Evolutionary conservation across 768 basidiomycete species (phyloP).

Genomic region (Kwoniella shandongensis): DNA sequence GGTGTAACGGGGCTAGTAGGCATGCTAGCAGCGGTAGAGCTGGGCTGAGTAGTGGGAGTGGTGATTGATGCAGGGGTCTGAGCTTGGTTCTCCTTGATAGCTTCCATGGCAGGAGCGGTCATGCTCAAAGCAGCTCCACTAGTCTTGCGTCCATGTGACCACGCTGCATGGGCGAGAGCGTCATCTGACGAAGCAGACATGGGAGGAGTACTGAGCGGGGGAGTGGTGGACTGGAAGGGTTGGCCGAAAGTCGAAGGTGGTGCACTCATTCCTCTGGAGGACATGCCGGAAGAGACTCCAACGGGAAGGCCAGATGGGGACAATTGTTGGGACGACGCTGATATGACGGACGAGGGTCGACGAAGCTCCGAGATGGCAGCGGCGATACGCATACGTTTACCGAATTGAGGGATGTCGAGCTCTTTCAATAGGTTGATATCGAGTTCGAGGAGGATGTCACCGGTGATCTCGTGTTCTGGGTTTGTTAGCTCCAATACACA

Average conservation of each 20-base stretch:
- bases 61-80: constrained; percentile 9
- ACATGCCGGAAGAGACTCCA: constrained; percentile 5
- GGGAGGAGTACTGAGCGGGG: constrained; percentile 28
- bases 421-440: constrained; percentile 92
- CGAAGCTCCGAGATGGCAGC: constrained; percentile 88
- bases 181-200: constrained; percentile 19
- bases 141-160: constrained; percentile 31
- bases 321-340: constrained; percentile 57
- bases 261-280: constrained; percentile 34
- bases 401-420: constrained; percentile 89
- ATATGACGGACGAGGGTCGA: constrained; percentile 62
- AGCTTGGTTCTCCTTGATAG: constrained; percentile 35
- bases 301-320: constrained; percentile 24
- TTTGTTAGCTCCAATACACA: constrained; percentile 14
- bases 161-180: constrained; percentile 18
- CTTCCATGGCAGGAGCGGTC: constrained; percentile 28
- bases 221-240: constrained; percentile 26
- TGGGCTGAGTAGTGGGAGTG: constrained; percentile 25
- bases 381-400: constrained; percentile 87
- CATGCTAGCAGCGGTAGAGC: constrained; percentile 33
- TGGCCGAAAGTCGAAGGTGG: constrained; percentile 28
- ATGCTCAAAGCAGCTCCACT: constrained; percentile 21
- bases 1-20: constrained; percentile 48
- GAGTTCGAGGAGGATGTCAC: constrained; percentile 92
- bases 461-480: constrained; percentile 96